Evolutionary conservation across 768 basidiomycete genomes (phyloP), one percentile per base, ranked within the genome.

Genomic region (Lentinula aciculospora): DNA sequence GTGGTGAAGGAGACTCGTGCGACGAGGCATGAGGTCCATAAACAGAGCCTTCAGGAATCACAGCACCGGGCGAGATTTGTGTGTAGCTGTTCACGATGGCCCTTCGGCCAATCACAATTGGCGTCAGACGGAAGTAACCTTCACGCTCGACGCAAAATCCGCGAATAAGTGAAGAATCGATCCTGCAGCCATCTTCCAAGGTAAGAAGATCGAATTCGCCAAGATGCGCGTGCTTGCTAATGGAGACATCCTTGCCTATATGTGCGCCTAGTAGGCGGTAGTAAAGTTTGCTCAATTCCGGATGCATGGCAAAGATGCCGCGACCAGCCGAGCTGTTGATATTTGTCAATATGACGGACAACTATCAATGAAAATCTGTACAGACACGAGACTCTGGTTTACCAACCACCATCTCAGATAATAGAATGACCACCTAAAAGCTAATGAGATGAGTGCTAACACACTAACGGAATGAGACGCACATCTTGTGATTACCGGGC

Each of bases 11-110:
- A 1, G 55, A 46, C 37, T 78, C 76, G 57, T 72, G 68, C 8
- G 76, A 76, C 0, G 75, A 75, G n/a, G 76, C 70, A 56, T 80
- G 78, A 7, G 78, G 78, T 1, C 78, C 78, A 50, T 74, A 78
- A 1, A 78, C 76, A 1, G 69, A 51, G 36, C 67, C 66, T 39
- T 70, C 69, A 2, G 70, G 62, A 44, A 78, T 73, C 31, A 58
- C 53, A 4, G 76, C 66, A 4, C 77, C 78, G 1, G 77, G 77
- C 4, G 76, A 65, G 39, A 80, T 68, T 53, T 70, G 69, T n/a
- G 77, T 77, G 59, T 72, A 76, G 2, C 76, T 74, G 61, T 79
- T 80, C 32, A 79, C 61, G 10, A 72, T 64, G 5, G 74, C 74
- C 29, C 69, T 66, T 19, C 63, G 58, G 7, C 77, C 77, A 50